Evolutionary conservation across 495 filamentous ascomycete species (phyloP).

Genomic region (Stereocaulon alpinum): DNA sequence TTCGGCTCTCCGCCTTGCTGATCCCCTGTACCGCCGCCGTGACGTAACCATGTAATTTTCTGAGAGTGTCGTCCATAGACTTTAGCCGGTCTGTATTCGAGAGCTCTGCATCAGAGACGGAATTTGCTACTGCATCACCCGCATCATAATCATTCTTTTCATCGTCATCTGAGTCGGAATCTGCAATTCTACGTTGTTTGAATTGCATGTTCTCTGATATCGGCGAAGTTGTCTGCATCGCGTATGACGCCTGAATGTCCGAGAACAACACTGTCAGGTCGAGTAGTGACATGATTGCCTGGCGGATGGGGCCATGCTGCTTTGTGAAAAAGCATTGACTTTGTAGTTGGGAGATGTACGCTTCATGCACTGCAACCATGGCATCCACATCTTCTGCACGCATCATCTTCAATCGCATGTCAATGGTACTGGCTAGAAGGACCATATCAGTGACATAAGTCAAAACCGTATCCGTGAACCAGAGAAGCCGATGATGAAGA

Average conservation of each 20-base stretch:
- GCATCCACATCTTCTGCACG: conserved; percentile 65
- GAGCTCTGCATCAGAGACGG: conserved; percentile 23
- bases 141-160: conserved; percentile 17
- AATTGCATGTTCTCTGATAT: background rate
- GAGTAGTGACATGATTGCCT: conserved; percentile 55
- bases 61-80: conserved; percentile 34
- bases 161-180: conserved; percentile 22
- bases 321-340: conserved; percentile 56
- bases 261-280: conserved; percentile 44
- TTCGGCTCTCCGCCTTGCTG: conserved; percentile 36
- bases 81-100: conserved; percentile 26
- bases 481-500: conserved; percentile 64
- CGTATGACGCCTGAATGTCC: conserved; percentile 33
- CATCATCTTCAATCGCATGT: conserved; percentile 43
- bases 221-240: conserved; percentile 11
- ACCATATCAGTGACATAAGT: conserved; percentile 67
- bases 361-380: conserved; percentile 62
- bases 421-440: conserved; percentile 44
- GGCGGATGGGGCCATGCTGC: conserved; percentile 52
- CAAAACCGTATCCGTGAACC: conserved; percentile 66
- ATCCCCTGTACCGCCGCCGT: conserved; percentile 37
- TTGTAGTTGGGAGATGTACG: conserved; percentile 50
- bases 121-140: conserved; percentile 25
- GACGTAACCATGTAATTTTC: conserved; percentile 34
- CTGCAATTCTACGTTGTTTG: conserved; percentile 12